Evolutionary conservation across 495 filamentous ascomycete genomes (phyloP), one percentile per base, ranked within the genome.

Genomic region (Elasticomyces elasticus): DNA sequence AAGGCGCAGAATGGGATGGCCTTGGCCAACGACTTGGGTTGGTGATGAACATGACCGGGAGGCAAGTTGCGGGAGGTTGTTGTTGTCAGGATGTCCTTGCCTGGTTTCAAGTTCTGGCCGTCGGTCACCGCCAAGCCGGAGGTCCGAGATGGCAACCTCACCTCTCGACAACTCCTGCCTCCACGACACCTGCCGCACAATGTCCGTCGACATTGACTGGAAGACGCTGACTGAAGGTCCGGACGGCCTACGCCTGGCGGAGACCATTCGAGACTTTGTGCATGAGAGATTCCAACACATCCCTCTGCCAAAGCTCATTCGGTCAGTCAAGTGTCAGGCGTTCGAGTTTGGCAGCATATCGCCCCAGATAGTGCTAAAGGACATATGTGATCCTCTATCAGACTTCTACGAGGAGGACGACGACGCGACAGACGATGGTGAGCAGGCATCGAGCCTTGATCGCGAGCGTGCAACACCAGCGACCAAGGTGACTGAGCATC

Each of bases 151-250:
- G 5, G n/a, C 5, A 12, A 19, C 28, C 20, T 35, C 49, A 19
- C 33, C 23, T 24, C 1, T 40, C 12, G n/a, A 7, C 27, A 45
- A n/a, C 13, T 44, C 38, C 15, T 15, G 5, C 3, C 19, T 5
- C 12, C 35, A 13, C 20, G 30, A 20, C 20, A 7, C 3, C 12
- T 35, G 17, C 12, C 35, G 19, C 28, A 24, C 55, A 30, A 98
- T 99, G 92, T 97, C 92, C 56, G 89, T 99, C 72, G 88, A 95
- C 61, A 82, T 99, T 63, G 85, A 94, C 73, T 99, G 92, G 92
- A 81, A 85, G 60, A 84, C 84, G 46, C 78, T 96, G 64, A 96
- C 91, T n/a, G 79, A 81, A 35, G 92, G 91, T 15, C 79, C 86
- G 24, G 89, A 95, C 65, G 89, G 94, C 17, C 72, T 80, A 55